phyloP scores from a whole-genome alignment of 495 filamentous ascomycete species.

The Xylaria nigripes region DNA sequence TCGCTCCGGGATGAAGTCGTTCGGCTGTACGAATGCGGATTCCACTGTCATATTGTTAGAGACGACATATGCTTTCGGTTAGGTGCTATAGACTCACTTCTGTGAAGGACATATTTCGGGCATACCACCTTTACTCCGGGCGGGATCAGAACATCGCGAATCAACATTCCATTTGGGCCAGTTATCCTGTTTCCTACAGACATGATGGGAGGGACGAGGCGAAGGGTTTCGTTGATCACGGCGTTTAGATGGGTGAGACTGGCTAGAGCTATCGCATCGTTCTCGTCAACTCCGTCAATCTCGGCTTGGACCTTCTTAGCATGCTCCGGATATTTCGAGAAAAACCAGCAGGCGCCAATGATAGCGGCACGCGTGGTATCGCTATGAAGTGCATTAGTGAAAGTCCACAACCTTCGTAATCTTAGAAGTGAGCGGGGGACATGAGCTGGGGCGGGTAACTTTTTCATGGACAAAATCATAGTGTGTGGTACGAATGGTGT shows the following conservation, averaged over 20 bases:
- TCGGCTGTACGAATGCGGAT: constrained; percentile 28
- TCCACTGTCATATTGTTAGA: constrained; percentile 22
- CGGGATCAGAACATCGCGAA: constrained; percentile 11
- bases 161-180: constrained; percentile 9
- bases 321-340: constrained; percentile 13
- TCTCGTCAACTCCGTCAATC: not conserved
- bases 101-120: constrained; percentile 13
- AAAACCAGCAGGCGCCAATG: constrained; percentile 11
- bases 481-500: no score
- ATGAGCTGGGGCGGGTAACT: not conserved
- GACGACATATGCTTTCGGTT: not conserved
- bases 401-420: not conserved
- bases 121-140: constrained; percentile 12
- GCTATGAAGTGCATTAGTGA: constrained; percentile 2
- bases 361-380: constrained; percentile 10
- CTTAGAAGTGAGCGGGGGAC: not conserved
- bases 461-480: no score
- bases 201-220: constrained; percentile 12
- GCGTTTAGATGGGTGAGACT: constrained; percentile 13
- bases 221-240: constrained; percentile 11
- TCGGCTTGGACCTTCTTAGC: constrained; percentile 9
- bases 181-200: constrained; percentile 11
- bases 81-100: constrained; percentile 10
- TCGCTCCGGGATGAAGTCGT: constrained; percentile 49
- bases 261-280: constrained; percentile 3